Evolutionary conservation across 164 flowering plant species (phyloP).

Genomic region (Macadamia tetraphylla): DNA sequence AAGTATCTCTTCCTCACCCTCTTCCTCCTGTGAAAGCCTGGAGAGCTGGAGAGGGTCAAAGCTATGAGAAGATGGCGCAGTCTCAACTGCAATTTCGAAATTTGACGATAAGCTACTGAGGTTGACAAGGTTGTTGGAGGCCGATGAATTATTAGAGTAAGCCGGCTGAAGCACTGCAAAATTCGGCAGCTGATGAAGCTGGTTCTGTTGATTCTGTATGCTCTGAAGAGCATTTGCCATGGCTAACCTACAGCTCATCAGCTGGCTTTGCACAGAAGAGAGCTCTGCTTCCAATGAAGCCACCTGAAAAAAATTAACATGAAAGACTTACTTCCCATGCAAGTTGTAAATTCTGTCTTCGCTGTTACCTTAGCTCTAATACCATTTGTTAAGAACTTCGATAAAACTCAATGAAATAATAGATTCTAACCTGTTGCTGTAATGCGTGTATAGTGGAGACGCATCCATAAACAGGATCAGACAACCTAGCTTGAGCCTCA

Average conservation of each 20-base stretch:
- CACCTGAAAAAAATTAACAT: slow-evolving; percentile 37
- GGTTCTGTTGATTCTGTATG: slow-evolving; percentile 17
- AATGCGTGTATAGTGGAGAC: slow-evolving; percentile 83
- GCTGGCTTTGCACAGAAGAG: slow-evolving; percentile 62
- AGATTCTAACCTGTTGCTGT: slow-evolving; percentile 74
- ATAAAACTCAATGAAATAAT: background rate
- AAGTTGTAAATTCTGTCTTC: too few relatives aligned
- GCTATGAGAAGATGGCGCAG: slow-evolving; percentile 30
- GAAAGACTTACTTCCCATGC: too few relatives aligned
- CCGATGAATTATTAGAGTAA: slow-evolving; percentile 68
- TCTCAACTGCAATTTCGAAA: slow-evolving; percentile 31
- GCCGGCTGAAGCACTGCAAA: slow-evolving; percentile 48
- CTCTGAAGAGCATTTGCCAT: slow-evolving; percentile 42
- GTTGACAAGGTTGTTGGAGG: slow-evolving; percentile 47
- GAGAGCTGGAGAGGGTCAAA: slow-evolving; percentile 45
- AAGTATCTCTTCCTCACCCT: slow-evolving; percentile 54
- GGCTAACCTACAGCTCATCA: slow-evolving; percentile 57
- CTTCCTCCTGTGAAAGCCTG: slow-evolving; percentile 32
- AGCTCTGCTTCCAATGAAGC: slow-evolving; percentile 70
- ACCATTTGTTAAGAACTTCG: too few relatives aligned
- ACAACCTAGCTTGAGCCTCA: slow-evolving; percentile 88
- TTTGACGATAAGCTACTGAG: slow-evolving; percentile 30
- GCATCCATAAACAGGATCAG: slow-evolving; percentile 91
- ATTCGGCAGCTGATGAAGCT: slow-evolving; percentile 35
- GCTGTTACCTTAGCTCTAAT: too few relatives aligned